Evolutionary conservation across 2,329 filamentous ascomycete species (phyloP).

Genomic region (Pestalotiopsis sp.): DNA sequence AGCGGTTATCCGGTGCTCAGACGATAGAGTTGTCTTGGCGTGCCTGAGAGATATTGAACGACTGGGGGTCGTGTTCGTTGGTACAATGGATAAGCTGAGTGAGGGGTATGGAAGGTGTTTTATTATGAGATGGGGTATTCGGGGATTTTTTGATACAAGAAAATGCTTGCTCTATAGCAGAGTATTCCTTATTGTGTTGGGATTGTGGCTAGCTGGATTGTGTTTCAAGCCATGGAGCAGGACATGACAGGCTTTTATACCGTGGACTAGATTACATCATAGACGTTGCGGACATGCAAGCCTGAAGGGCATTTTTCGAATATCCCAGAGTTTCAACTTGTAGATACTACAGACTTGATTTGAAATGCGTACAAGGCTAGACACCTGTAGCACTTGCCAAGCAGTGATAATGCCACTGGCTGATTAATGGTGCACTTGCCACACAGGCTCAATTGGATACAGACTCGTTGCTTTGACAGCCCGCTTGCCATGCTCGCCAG

Average conservation of each 20-base stretch:
- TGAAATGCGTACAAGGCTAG: neutral
- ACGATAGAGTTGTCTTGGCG: constrained; percentile 1
- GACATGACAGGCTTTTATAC: neutral
- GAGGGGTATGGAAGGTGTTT: neutral
- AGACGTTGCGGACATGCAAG: neutral
- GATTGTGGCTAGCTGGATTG: neutral
- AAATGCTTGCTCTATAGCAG: neutral
- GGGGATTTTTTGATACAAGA: neutral
- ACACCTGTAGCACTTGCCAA: neutral
- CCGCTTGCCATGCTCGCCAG: no score
- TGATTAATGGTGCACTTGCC: neutral
- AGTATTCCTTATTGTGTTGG: neutral
- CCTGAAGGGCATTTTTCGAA: no score
- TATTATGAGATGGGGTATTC: neutral
- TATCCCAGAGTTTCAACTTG: no score
- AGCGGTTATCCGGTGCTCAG: constrained; percentile 2
- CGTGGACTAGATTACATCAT: neutral
- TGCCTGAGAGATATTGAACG: constrained; percentile 10
- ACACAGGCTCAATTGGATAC: neutral
- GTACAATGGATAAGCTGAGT: constrained; percentile 20
- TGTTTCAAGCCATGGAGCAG: neutral
- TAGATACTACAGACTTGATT: neutral
- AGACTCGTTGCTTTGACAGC: no score
- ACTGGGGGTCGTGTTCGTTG: constrained; percentile 39
- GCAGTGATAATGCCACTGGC: neutral